Conservation (phyloP, 805 yeast species). For the Myxozyma vanderwaltii region DNA sequence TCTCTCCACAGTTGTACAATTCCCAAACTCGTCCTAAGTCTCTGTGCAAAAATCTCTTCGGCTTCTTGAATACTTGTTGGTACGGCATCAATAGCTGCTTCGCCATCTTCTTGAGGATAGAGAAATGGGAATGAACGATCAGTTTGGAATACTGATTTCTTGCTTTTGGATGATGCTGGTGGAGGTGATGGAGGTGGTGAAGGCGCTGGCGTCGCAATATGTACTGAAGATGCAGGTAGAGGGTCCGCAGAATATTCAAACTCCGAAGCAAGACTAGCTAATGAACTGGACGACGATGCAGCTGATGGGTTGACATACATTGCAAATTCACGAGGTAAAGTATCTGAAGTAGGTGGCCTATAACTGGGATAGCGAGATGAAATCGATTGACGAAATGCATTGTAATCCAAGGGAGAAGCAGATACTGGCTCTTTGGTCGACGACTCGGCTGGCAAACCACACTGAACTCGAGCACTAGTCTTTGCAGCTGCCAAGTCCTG, state of each 20-base stretch:
- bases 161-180: slow-evolving; percentile 33
- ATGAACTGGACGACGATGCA: slow-evolving; percentile 58
- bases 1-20: slow-evolving; percentile 71
- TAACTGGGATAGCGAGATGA: slow-evolving; percentile 74
- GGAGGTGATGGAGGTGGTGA: slow-evolving; percentile 69
- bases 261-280: slow-evolving; percentile 38
- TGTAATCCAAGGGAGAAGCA: slow-evolving; percentile 84
- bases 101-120: slow-evolving; percentile 52
- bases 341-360: slow-evolving; percentile 48
- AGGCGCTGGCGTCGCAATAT: slow-evolving; percentile 86
- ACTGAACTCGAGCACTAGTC: slow-evolving; percentile 13
- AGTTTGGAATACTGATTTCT: slow-evolving; percentile 55
- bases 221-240: slow-evolving; percentile 58
- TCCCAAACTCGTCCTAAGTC: slow-evolving; percentile 67
- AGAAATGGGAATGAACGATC: slow-evolving; percentile 68
- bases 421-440: slow-evolving; percentile 40
- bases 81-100: slow-evolving; percentile 39
- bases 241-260: slow-evolving; percentile 48
- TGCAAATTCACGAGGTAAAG: slow-evolving; percentile 49
- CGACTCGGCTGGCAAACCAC: slow-evolving; percentile 30
- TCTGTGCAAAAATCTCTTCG: slow-evolving; percentile 60
- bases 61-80: slow-evolving; percentile 85
- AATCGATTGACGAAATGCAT: slow-evolving; percentile 74
- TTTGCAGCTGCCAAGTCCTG: slow-evolving; percentile 15
- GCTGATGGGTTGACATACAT: slow-evolving; percentile 38